Base-by-base conservation (phyloP, 2,329 filamentous ascomycete species). In the Juglanconis sp. region DNA sequence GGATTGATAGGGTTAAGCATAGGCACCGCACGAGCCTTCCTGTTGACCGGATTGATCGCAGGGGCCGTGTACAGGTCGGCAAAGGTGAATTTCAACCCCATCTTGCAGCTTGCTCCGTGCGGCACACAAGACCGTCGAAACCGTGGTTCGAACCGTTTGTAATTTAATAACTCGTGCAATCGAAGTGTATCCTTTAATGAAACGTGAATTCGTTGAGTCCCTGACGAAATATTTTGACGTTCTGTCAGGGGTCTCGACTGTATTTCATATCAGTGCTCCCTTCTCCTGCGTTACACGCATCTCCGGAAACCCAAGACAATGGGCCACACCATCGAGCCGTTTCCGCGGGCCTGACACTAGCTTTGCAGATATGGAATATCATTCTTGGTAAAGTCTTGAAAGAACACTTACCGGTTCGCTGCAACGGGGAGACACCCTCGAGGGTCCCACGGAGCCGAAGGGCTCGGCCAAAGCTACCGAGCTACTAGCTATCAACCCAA, bases 11-110 rank as follows among this genome's bases (percentile, higher is more conserved):
- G 84, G 72, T 96, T 96, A 63, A 96, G 77, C 30, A 91, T 72
- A 0, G 92, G 92, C 51, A 96, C 85, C 0, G 90, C 90, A 62
- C 83, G 86, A 57, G 92, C 92, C 73, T 96, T 96, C 61, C 83
- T 82, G 77, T 89, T 96, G 76, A 92, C 83, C 9, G 92, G 91
- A 73, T 96, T 96, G 76, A 96, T 77, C 71, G 89, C 85, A 46
- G 92, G 91, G 36, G 84, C 80, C 65, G 68, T 72, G 74, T 77
- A 84, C 8, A 79, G 72, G 65, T 75, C 70, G 7, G 72, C 70
- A 36, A 76, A 47, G 65, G 71, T 72, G 71, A 76, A 72, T 32
- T 59, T 64, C 62, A 68, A 53, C 15, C 65, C 68, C 71, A 73
- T 73, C 54, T 47, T 65, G 60, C 32, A 73, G 73, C 54, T 47